Conservation (phyloP, 768 basidiomycete species). For the Suillus cothurnatus region DNA sequence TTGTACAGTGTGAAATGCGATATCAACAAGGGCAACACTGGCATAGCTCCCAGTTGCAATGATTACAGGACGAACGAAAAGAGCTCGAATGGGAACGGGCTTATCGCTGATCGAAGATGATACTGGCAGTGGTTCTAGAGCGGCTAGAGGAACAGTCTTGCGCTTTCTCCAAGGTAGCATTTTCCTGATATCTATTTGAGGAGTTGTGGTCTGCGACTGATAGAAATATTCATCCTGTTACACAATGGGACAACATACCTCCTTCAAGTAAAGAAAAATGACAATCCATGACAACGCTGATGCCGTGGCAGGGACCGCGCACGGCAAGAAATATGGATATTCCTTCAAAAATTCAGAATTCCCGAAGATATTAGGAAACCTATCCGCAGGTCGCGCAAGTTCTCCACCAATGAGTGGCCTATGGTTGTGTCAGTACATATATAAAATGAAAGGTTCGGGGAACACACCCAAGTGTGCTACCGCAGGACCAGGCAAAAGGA, state of each 20-base stretch:
- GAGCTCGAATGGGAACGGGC: slow-evolving; percentile 45
- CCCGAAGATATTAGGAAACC: slow-evolving; percentile 65
- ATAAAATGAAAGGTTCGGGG: background rate
- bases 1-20: slow-evolving; percentile 50
- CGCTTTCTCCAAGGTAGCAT: background rate
- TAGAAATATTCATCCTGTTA: background rate
- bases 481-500: slow-evolving; percentile 52
- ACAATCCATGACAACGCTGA: slow-evolving; percentile 52
- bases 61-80: slow-evolving; percentile 53
- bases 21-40: slow-evolving; percentile 59
- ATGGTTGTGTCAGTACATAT: slow-evolving; percentile 10
- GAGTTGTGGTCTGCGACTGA: background rate
- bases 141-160: background rate
- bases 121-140: background rate
- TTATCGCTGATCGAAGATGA: background rate
- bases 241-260: slow-evolving; percentile 35
- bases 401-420: slow-evolving; percentile 73
- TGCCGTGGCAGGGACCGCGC: slow-evolving; percentile 61
- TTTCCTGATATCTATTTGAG: background rate
- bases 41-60: slow-evolving; percentile 62
- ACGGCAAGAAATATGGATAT: slow-evolving; percentile 77
- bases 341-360: slow-evolving; percentile 53
- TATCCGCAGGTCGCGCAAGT: slow-evolving; percentile 64
- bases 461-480: slow-evolving; percentile 45
- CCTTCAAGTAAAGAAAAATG: slow-evolving; percentile 54